These are phyloP conservation scores for Durusdinium trenchii DNA, from an alignment of 73 alveolate species.

Conservation along the genomic window DNA sequence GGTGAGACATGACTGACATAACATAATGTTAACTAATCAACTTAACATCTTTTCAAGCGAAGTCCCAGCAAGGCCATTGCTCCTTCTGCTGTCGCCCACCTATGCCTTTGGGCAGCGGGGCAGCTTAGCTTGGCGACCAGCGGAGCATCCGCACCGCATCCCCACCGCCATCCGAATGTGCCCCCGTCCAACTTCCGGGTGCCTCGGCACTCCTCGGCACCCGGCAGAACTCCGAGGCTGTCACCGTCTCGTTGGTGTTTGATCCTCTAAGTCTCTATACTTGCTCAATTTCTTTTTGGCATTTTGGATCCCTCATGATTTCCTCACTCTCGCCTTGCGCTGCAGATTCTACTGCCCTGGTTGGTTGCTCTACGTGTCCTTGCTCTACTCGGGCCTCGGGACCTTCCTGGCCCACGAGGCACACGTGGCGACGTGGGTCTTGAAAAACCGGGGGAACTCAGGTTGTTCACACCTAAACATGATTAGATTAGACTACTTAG, in stretches of 20 bases:
- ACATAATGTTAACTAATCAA: too few species aligned
- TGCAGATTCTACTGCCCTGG: constrained; percentile 92
- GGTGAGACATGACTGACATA: too few species aligned
- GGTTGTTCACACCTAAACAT: too few species aligned
- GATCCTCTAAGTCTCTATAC: too few species aligned
- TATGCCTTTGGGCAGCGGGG: constrained; percentile 60
- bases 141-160: neutral
- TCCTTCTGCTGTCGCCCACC: constrained; percentile 77
- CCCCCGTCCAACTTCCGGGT: too few species aligned
- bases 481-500: too few species aligned
- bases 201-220: too few species aligned
- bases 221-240: too few species aligned
- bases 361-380: constrained; percentile 65
- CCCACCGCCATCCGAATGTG: too few species aligned
- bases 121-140: neutral
- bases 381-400: constrained; percentile 78
- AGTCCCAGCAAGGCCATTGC: constrained; percentile 50
- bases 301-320: neutral
- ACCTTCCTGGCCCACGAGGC: constrained; percentile 65
- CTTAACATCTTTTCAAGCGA: too few species aligned
- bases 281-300: neutral
- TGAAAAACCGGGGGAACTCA: too few species aligned
- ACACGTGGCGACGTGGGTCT: neutral
- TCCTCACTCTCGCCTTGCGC: neutral
- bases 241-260: too few species aligned